These are phyloP conservation scores for Botrytis squamosa DNA, from an alignment of 2,329 filamentous ascomycete species.

Conservation along the genomic window DNA sequence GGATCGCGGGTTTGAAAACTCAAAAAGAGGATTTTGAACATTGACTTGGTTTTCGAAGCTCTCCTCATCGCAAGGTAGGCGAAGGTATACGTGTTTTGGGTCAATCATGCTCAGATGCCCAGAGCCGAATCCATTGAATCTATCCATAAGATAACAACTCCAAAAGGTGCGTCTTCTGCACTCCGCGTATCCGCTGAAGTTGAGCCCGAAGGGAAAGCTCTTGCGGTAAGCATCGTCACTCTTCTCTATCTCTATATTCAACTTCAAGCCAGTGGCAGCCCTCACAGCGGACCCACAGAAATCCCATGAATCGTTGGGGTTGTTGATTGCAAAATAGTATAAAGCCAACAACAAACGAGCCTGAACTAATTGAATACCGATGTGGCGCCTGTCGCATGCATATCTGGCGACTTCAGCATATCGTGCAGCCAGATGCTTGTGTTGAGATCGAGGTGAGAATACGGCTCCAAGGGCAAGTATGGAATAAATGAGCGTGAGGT, in stretches of 20 bases:
- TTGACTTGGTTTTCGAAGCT: slow-evolving; percentile 61
- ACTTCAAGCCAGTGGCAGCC: slow-evolving; percentile 56
- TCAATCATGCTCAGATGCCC: slow-evolving; percentile 56
- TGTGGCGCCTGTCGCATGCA: slow-evolving; percentile 52
- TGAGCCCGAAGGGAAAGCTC: slow-evolving; percentile 57
- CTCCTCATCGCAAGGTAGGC: slow-evolving; percentile 60
- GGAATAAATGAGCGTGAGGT: slow-evolving; percentile 60
- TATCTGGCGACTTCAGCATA: slow-evolving; percentile 58
- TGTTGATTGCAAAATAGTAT: slow-evolving; percentile 62
- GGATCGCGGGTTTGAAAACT: slow-evolving; percentile 47
- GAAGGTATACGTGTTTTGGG: slow-evolving; percentile 63
- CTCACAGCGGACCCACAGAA: slow-evolving; percentile 61
- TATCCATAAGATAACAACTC: slow-evolving; percentile 68
- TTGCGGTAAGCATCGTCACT: slow-evolving; percentile 44
- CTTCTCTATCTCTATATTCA: slow-evolving; percentile 61
- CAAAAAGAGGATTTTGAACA: slow-evolving; percentile 59
- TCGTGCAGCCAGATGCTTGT: slow-evolving; percentile 45
- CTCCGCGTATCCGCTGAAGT: slow-evolving; percentile 58
- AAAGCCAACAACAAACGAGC: slow-evolving; percentile 64
- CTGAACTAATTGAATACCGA: slow-evolving; percentile 65
- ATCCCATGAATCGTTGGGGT: slow-evolving; percentile 61
- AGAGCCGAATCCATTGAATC: slow-evolving; percentile 59
- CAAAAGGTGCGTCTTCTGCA: slow-evolving; percentile 70
- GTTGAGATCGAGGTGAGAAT: slow-evolving; percentile 50
- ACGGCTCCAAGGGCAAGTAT: slow-evolving; percentile 57